A percentile compares a stretch with the other conserved stretches of the same genome.
phyloP scores from a whole-genome alignment of 805 yeast species.

The Zygotorulaspora florentina region DNA sequence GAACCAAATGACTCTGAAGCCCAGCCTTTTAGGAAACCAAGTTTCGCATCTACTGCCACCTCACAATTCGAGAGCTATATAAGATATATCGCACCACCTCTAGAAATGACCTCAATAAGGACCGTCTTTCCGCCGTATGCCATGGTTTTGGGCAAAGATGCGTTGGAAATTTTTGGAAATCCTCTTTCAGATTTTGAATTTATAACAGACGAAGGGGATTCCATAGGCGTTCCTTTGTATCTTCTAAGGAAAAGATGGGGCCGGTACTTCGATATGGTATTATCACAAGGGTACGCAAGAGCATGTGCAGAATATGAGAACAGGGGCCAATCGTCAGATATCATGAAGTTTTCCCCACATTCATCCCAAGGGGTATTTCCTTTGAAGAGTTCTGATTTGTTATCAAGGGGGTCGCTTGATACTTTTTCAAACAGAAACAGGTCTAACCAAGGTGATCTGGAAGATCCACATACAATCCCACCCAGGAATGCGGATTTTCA shows the following conservation, averaged over 20 bases:
- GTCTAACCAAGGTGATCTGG: constrained; percentile 8
- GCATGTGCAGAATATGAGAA: constrained; percentile 39
- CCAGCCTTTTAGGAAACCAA: constrained; percentile 7
- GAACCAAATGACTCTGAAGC: not conserved
- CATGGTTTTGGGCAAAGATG: constrained; percentile 70
- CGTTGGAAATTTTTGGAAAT: constrained; percentile 61
- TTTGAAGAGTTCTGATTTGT: constrained; percentile 14
- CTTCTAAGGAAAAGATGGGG: constrained; percentile 77
- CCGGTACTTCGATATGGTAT: constrained; percentile 54
- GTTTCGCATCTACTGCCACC: constrained; percentile 18
- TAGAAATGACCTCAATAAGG: constrained; percentile 58
- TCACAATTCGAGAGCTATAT: constrained; percentile 62
- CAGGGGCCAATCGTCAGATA: constrained; percentile 13
- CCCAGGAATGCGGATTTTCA: not conserved
- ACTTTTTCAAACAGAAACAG: constrained; percentile 8
- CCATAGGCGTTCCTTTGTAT: constrained; percentile 57
- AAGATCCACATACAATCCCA: not conserved
- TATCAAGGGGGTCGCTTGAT: constrained; percentile 19
- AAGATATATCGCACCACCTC: constrained; percentile 68
- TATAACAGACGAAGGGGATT: constrained; percentile 63
- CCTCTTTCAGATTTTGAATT: constrained; percentile 68
- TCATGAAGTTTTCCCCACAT: constrained; percentile 18
- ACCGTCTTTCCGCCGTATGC: constrained; percentile 76
- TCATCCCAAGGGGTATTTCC: constrained; percentile 8
- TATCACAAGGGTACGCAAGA: constrained; percentile 61